Conservation (phyloP, 2,329 filamentous ascomycete species). For the Gliomastix tumulicola region DNA sequence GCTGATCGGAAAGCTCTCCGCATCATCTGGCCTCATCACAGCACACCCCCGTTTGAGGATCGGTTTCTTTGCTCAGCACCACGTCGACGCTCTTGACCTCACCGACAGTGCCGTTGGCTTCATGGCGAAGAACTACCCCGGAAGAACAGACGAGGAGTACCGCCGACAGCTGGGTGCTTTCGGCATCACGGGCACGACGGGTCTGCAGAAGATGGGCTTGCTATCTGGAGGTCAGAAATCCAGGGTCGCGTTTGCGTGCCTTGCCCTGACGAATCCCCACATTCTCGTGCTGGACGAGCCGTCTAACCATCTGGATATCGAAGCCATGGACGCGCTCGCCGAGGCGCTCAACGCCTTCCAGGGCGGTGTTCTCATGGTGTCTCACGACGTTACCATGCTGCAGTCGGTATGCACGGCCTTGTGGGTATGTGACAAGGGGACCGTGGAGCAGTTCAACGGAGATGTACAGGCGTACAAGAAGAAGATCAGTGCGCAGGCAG, state of each 20-base stretch:
- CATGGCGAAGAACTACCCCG: slow-evolving; percentile 89
- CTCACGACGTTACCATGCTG: slow-evolving; percentile 97
- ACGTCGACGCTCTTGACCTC: slow-evolving; percentile 92
- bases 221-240: slow-evolving; percentile 98
- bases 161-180: slow-evolving; percentile 88
- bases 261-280: slow-evolving; percentile 89
- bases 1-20: slow-evolving; percentile 78
- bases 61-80: slow-evolving; percentile 97
- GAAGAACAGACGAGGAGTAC: slow-evolving; percentile 93
- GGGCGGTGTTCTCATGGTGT: slow-evolving; percentile 96
- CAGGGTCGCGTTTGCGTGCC: slow-evolving; percentile 94
- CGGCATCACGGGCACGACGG: slow-evolving; percentile 87
- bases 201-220: slow-evolving; percentile 90
- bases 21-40: slow-evolving; percentile 75
- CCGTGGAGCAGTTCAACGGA: slow-evolving; percentile 91
- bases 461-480: slow-evolving; percentile 98
- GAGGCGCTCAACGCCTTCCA: slow-evolving; percentile 80
- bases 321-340: slow-evolving; percentile 94
- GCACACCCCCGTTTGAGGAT: slow-evolving; percentile 83
- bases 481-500: slow-evolving; percentile 83
- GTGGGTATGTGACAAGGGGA: slow-evolving; percentile 94
- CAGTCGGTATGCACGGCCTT: slow-evolving; percentile 91
- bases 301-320: slow-evolving; percentile 97
- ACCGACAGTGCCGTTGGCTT: slow-evolving; percentile 86
- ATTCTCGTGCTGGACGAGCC: slow-evolving; percentile 98